A percentile compares a stretch with the other conserved stretches of the same genome.
Evolutionary conservation across 495 filamentous ascomycete species (phyloP).

Genomic region (Platismatia glauca): DNA sequence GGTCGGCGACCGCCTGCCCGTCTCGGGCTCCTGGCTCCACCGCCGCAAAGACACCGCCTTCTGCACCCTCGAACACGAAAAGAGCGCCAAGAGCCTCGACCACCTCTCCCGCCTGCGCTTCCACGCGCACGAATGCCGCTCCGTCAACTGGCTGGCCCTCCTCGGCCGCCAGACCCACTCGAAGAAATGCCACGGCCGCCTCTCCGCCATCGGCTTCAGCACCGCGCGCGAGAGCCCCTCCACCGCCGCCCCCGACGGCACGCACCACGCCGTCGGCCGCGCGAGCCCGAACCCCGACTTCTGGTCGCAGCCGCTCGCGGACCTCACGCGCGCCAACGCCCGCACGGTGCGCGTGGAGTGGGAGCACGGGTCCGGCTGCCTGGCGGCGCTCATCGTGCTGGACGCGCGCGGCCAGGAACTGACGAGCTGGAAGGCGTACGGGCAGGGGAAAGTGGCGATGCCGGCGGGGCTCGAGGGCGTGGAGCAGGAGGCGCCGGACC

Average conservation of each 20-base stretch:
- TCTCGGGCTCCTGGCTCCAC: constrained; percentile 5
- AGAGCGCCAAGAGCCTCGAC: background rate
- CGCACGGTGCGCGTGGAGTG: constrained; percentile 4
- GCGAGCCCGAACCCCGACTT: background rate
- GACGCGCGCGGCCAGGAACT: constrained; percentile 8
- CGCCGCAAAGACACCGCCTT: constrained; percentile 7
- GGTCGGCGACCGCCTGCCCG: constrained; percentile 6
- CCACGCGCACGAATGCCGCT: constrained; percentile 7
- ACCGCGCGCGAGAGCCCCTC: background rate
- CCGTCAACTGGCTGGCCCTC: constrained; percentile 9
- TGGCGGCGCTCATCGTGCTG: constrained; percentile 7
- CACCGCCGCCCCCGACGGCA: background rate
- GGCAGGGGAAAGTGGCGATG: constrained; percentile 1
- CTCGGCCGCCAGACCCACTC: constrained; percentile 6
- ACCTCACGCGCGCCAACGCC: background rate
- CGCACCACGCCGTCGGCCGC: background rate
- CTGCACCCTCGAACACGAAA: constrained; percentile 9
- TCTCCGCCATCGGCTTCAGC: constrained; percentile 6
- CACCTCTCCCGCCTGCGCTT: background rate
- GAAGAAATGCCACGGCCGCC: background rate
- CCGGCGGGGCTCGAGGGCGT: constrained; percentile 8
- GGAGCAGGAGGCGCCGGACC: constrained; percentile 10
- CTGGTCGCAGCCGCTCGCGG: constrained; percentile 8
- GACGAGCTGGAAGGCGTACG: constrained; percentile 14
- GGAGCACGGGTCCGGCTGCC: background rate